Conservation (phyloP, 768 basidiomycete genomes). For the Pisolithus sp. region DNA sequence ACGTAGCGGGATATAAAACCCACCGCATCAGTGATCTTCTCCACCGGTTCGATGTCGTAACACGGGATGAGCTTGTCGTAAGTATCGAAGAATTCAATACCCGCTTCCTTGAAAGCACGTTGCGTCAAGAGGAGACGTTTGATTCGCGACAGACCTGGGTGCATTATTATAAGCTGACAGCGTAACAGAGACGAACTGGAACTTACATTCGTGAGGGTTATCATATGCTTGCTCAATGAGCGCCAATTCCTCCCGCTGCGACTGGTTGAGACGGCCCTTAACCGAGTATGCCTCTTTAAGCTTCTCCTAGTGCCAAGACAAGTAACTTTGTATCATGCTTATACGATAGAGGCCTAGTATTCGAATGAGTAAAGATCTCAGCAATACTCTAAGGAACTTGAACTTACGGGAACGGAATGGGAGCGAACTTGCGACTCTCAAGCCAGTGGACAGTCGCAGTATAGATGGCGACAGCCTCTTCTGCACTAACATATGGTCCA, state of each 20-base stretch:
- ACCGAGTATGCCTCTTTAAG: conserved; percentile 98
- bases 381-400: neutral
- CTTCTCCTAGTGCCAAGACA: conserved; percentile 94
- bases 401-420: conserved; percentile 93
- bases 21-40: conserved; percentile 98
- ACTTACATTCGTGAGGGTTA: conserved; percentile 93
- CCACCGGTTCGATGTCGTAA: conserved; percentile 98
- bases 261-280: conserved; percentile 95
- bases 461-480: conserved; percentile 98
- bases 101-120: conserved; percentile 96
- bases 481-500: conserved; percentile 97
- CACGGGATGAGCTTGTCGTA: conserved; percentile 98
- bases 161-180: conserved; percentile 4
- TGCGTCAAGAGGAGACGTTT: conserved; percentile 95
- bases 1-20: conserved; percentile 21
- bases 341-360: conserved; percentile 79
- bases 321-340: conserved; percentile 98
- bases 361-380: neutral
- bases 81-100: conserved; percentile 95
- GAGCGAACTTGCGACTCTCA: conserved; percentile 95
- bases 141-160: conserved; percentile 81
- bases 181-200: neutral
- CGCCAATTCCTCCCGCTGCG: conserved; percentile 95
- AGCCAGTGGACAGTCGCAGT: conserved; percentile 99
- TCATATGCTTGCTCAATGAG: conserved; percentile 99